Conservation (phyloP, 2,329 filamentous ascomycete species). For the Blumeria graminis region DNA sequence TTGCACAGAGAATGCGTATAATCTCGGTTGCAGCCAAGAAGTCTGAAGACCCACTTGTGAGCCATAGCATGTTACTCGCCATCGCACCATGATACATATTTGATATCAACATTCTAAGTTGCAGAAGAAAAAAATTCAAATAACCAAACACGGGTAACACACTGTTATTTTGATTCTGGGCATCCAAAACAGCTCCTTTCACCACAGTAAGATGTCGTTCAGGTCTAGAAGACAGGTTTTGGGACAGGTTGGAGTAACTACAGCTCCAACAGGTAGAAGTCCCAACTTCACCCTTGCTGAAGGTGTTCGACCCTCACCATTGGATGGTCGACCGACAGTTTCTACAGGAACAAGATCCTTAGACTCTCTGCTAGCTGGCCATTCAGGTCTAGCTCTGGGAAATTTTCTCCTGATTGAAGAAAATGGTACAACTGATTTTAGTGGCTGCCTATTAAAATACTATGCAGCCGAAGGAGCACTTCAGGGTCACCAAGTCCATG, state of each 20-base stretch:
- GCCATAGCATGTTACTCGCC: no score
- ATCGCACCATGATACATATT: no score
- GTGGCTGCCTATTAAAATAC: constrained; percentile 59
- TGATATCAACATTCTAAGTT: no score
- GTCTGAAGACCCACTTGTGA: no score
- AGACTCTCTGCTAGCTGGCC: constrained; percentile 64
- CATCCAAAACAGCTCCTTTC: no score
- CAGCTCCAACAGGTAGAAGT: background rate
- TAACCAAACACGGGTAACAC: no score
- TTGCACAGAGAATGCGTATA: no score
- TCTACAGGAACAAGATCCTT: constrained; percentile 78
- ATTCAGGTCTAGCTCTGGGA: constrained; percentile 63
- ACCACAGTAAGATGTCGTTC: background rate
- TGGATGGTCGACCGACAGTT: constrained; percentile 69
- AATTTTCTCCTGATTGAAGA: constrained; percentile 65
- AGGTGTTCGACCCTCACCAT: constrained; percentile 58
- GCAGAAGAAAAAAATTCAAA: no score
- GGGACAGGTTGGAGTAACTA: background rate
- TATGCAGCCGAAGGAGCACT: constrained; percentile 84
- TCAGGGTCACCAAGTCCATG: constrained; percentile 72
- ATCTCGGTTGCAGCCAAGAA: no score
- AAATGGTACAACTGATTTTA: constrained; percentile 81
- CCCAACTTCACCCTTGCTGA: constrained; percentile 14
- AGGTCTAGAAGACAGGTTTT: background rate
- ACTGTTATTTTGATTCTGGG: no score